A percentile compares a stretch with the other conserved stretches of the same genome.
Conservation (phyloP, 768 basidiomycete genomes). For the Auriscalpium orientale region DNA sequence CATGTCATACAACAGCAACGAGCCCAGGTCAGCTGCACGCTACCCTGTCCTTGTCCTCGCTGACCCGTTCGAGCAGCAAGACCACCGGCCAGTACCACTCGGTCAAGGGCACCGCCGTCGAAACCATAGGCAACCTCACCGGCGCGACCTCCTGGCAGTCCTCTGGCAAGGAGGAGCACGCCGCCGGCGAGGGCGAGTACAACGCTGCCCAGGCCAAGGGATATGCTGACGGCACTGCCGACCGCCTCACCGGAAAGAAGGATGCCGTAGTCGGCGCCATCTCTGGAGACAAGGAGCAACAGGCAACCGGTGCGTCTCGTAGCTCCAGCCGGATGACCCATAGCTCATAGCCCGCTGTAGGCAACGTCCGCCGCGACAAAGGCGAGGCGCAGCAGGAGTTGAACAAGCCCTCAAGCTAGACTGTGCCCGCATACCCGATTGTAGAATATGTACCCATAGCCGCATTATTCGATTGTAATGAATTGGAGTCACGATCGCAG, state of each 20-base stretch:
- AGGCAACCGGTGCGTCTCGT: conserved; percentile 35
- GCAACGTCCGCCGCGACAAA: conserved; percentile 47
- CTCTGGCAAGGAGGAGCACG: conserved; percentile 44
- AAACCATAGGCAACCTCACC: conserved; percentile 35
- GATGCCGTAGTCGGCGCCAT: conserved; percentile 49
- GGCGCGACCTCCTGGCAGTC: conserved; percentile 36
- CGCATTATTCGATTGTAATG: too few species aligned
- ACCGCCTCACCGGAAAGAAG: conserved; percentile 41
- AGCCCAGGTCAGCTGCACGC: conserved; percentile 8
- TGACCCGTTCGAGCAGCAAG: conserved; percentile 20
- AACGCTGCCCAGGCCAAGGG: conserved; percentile 41
- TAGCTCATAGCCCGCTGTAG: conserved; percentile 21
- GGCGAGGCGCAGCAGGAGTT: conserved; percentile 46
- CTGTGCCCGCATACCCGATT: too few species aligned
- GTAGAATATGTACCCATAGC: too few species aligned
- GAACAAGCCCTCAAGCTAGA: conserved; percentile 23
- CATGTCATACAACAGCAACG: conserved; percentile 8
- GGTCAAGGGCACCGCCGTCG: conserved; percentile 30
- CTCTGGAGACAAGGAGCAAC: conserved; percentile 45
- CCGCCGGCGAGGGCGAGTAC: conserved; percentile 38
- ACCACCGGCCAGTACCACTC: conserved; percentile 33
- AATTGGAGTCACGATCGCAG: too few species aligned
- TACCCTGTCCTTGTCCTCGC: neutral
- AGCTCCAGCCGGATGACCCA: neutral
- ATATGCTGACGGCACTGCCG: conserved; percentile 39